These are phyloP conservation scores for Pseudocercospora cruenta DNA, from an alignment of 2,329 filamentous ascomycete genomes.

Conservation along the genomic window DNA sequence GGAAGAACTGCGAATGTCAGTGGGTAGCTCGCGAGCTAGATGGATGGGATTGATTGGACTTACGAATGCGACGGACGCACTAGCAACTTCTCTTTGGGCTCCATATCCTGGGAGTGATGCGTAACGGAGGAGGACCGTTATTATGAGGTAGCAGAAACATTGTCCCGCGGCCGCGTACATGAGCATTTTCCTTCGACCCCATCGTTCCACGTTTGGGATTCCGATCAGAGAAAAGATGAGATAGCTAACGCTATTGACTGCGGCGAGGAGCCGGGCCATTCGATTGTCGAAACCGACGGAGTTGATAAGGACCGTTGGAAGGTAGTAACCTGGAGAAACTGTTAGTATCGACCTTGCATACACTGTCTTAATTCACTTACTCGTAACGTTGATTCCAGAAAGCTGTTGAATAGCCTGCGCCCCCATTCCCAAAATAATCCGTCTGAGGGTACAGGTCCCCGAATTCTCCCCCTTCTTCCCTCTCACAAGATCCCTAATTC, in stretches of 20 bases:
- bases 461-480: slow-evolving; percentile 47
- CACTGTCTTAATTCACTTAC: too few species aligned
- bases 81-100: slow-evolving; percentile 36
- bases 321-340: slow-evolving; percentile 42
- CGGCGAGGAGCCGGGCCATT: slow-evolving; percentile 59
- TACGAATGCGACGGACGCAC: slow-evolving; percentile 34
- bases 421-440: slow-evolving; percentile 57
- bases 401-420: slow-evolving; percentile 59
- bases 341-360: too few species aligned
- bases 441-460: slow-evolving; percentile 54
- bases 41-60: not conserved
- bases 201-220: slow-evolving; percentile 54
- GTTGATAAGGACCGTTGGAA: slow-evolving; percentile 63
- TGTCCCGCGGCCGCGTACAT: slow-evolving; percentile 60
- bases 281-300: slow-evolving; percentile 58
- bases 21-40: too few species aligned
- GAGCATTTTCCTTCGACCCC: slow-evolving; percentile 63
- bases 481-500: slow-evolving; percentile 55
- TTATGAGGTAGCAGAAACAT: slow-evolving; percentile 56
- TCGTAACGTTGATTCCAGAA: slow-evolving; percentile 46
- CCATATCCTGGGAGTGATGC: slow-evolving; percentile 39
- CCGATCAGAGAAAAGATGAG: slow-evolving; percentile 53
- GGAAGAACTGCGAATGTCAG: slow-evolving; percentile 54
- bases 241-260: slow-evolving; percentile 57
- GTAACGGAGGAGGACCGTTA: slow-evolving; percentile 55